phyloP scores from a whole-genome alignment of 495 filamentous ascomycete genomes.

The Penicillium desertorum region DNA sequence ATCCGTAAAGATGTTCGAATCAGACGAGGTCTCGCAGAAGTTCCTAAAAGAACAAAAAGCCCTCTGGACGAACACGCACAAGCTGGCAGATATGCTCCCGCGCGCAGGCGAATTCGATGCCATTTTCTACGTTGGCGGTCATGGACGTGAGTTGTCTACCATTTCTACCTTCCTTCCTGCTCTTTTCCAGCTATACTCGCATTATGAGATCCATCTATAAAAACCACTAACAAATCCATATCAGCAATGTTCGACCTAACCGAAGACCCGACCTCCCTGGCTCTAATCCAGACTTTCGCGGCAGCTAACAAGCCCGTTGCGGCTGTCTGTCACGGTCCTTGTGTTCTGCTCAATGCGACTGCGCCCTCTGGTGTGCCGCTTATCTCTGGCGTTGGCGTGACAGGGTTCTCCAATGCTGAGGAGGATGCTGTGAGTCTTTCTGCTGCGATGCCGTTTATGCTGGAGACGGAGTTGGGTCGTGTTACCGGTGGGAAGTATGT shows the following conservation, averaged over 20 bases:
- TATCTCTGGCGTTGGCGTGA: constrained; percentile 57
- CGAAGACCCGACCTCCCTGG: constrained; percentile 48
- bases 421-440: constrained; percentile 55
- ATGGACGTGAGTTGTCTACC: constrained; percentile 57
- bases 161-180: too few species aligned
- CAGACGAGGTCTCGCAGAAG: constrained; percentile 49
- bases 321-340: constrained; percentile 70
- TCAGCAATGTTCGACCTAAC: constrained; percentile 72
- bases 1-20: constrained; percentile 61
- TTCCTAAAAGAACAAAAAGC: constrained; percentile 55
- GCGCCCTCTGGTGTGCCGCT: constrained; percentile 50
- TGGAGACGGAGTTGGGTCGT: constrained; percentile 58
- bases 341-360: constrained; percentile 59
- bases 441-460: constrained; percentile 58
- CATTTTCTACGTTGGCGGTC: constrained; percentile 72
- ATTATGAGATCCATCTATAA: background rate
- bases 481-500: constrained; percentile 54
- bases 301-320: constrained; percentile 59
- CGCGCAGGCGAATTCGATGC: constrained; percentile 62
- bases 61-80: constrained; percentile 63
- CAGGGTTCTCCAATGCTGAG: constrained; percentile 68
- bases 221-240: background rate
- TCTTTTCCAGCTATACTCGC: background rate
- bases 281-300: constrained; percentile 61
- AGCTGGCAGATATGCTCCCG: constrained; percentile 51